Percentiles rank a stretch among this genome's conserved stretches.
These are phyloP conservation scores for Triadica sebifera DNA, from an alignment of 345 rosid species.

Conservation along the genomic window DNA sequence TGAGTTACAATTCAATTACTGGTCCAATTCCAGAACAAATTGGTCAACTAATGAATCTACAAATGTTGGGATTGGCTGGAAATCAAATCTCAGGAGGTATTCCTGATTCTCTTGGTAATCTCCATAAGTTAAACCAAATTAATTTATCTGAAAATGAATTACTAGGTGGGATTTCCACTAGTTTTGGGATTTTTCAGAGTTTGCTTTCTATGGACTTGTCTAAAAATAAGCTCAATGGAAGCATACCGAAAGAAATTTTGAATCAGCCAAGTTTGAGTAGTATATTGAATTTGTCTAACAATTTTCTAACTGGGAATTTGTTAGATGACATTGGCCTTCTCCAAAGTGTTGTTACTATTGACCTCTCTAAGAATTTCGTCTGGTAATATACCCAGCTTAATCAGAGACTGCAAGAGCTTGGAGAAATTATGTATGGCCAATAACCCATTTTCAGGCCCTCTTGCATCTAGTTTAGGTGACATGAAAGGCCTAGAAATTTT, in stretches of 20 bases:
- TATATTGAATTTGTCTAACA: conserved; percentile 39
- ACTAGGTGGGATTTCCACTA: conserved; percentile 37
- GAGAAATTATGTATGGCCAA: conserved; percentile 40
- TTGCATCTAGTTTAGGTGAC: conserved; percentile 34
- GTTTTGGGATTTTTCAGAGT: conserved; percentile 36
- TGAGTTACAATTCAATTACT: conserved; percentile 39
- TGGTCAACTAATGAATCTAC: conserved; percentile 37
- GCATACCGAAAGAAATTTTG: conserved; percentile 44
- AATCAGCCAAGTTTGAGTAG: conserved; percentile 38
- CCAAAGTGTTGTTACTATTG: conserved; percentile 37
- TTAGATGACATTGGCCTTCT: conserved; percentile 36
- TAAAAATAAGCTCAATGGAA: conserved; percentile 45
- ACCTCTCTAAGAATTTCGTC: conserved; percentile 40
- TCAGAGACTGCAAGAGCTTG: conserved; percentile 45
- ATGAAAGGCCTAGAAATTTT: conserved; percentile 41
- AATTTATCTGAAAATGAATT: conserved; percentile 45
- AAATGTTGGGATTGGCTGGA: conserved; percentile 34
- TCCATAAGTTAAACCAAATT: conserved; percentile 33
- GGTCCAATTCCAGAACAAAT: conserved; percentile 47
- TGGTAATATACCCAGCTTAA: conserved; percentile 40
- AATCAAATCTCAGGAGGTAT: conserved; percentile 41
- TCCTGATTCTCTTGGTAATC: conserved; percentile 41
- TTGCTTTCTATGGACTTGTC: conserved; percentile 48
- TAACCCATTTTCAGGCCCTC: conserved; percentile 40
- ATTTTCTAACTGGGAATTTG: conserved; percentile 38